Conservation (phyloP, 345 rosid genomes). For the Balakata baccata region DNA sequence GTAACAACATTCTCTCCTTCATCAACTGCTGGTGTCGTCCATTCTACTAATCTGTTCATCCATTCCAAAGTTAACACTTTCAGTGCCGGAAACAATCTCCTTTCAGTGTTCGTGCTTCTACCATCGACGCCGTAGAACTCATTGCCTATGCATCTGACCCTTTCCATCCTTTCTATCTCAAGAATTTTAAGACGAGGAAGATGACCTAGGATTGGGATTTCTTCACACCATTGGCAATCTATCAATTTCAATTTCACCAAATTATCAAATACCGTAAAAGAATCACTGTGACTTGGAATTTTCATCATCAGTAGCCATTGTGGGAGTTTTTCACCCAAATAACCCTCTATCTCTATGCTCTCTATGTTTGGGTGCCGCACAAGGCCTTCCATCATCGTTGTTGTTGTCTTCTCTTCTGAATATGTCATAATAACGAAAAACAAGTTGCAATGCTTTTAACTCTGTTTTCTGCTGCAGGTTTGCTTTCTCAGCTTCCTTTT, state of each 20-base stretch:
- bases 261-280: background rate
- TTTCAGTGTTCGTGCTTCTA: background rate
- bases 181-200: conserved; percentile 12
- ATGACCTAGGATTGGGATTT: conserved; percentile 22
- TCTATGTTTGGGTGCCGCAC: conserved; percentile 9
- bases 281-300: background rate
- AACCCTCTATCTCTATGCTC: conserved; percentile 6
- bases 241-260: conserved; percentile 10
- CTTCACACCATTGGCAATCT: conserved; percentile 7
- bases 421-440: too few species aligned
- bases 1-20: background rate
- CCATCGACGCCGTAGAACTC: background rate
- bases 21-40: background rate
- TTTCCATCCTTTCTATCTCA: background rate
- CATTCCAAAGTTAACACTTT: background rate
- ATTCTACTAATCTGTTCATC: conserved; percentile 6
- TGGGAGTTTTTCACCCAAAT: conserved; percentile 11
- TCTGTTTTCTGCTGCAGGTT: background rate
- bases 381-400: conserved; percentile 20
- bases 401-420: background rate
- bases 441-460: background rate
- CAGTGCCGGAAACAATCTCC: conserved; percentile 8
- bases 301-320: background rate
- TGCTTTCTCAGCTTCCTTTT: conserved; percentile 20
- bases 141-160: background rate